Evolutionary conservation across 2,329 filamentous ascomycete genomes (phyloP), one percentile per base, ranked within the genome.

Genomic region (Aspergillus sp.): DNA sequence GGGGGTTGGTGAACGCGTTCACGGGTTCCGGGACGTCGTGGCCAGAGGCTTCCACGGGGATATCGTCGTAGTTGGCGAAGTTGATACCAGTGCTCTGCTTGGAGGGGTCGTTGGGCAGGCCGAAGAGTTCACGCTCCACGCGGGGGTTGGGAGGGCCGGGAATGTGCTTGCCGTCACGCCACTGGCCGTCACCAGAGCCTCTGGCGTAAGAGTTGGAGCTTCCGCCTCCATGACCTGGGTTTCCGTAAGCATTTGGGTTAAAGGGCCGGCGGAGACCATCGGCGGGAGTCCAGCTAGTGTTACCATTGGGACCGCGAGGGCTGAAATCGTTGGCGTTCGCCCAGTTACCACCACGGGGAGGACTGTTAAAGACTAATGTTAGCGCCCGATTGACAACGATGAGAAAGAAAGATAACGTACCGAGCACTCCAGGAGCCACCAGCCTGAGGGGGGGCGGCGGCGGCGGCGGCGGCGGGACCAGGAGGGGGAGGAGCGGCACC

Each of bases 41-140:
- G 55, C 94, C 94, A 55, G 93, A 96, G 59, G 94, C 94, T 78
- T 97, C 94, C 60, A 99, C 94, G 50, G 94, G 94, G 62, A 99
- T 99, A 75, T 99, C 94, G 70, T 99, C 94, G 77, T 99, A 99
- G 82, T 99, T 99, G 80, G 96, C 88, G 73, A 99, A 99, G 84
- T 99, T 99, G 88, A 99, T 97, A 76, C 94, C 94, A 32, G 91
- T 96, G 68, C 95, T 89, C 74, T 96, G 89, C 82, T 96, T 97
- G 62, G 88, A 85, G 58, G 93, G 90, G 69, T 97, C 94, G 73
- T 97, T 93, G 64, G 87, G 79, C 47, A 88, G 80, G 68, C 94
- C 94, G 73, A 96, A 99, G 48, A 99, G 88, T 71, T 99, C 94
- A 65, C 92, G 92, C 83, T 99, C 94, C 44, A 95, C 62, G 64